Conservation (phyloP, 768 basidiomycete species). For the Glaciozyma antarctica region DNA sequence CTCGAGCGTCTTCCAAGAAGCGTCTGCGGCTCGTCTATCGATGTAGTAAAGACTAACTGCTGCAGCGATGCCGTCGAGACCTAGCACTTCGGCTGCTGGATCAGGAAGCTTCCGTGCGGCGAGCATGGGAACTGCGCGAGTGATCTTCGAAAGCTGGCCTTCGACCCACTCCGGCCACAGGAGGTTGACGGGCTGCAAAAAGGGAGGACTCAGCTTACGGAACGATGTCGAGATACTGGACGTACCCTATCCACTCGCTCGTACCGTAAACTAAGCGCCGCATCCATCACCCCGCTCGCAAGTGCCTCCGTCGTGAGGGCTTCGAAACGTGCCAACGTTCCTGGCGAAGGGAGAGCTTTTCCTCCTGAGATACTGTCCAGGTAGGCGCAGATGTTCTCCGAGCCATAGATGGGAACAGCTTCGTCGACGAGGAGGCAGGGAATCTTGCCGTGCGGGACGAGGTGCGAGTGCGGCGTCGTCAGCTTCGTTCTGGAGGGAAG, state of each 20-base stretch:
- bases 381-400: constrained; percentile 14
- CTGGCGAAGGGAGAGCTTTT: background rate
- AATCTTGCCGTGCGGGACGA: constrained; percentile 20
- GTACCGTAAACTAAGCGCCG: constrained; percentile 13
- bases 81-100: background rate
- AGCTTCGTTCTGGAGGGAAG: background rate
- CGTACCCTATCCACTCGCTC: constrained; percentile 15
- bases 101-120: background rate
- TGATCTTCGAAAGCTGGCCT: constrained; percentile 20
- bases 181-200: constrained; percentile 1
- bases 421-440: constrained; percentile 11
- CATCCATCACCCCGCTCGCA: constrained; percentile 8
- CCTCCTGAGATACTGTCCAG: background rate
- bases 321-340: constrained; percentile 11
- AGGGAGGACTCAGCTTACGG: too few species aligned
- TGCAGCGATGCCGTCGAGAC: constrained; percentile 11
- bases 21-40: constrained; percentile 11
- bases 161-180: constrained; percentile 7
- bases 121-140: constrained; percentile 8
- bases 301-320: constrained; percentile 10
- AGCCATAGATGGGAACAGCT: constrained; percentile 6
- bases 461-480: constrained; percentile 1
- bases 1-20: constrained; percentile 13
- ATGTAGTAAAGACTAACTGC: constrained; percentile 13
- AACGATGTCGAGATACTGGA: too few species aligned